These are phyloP conservation scores for Parsonsia alboflavescens DNA, from an alignment of 257 asterid genomes.

Conservation along the genomic window DNA sequence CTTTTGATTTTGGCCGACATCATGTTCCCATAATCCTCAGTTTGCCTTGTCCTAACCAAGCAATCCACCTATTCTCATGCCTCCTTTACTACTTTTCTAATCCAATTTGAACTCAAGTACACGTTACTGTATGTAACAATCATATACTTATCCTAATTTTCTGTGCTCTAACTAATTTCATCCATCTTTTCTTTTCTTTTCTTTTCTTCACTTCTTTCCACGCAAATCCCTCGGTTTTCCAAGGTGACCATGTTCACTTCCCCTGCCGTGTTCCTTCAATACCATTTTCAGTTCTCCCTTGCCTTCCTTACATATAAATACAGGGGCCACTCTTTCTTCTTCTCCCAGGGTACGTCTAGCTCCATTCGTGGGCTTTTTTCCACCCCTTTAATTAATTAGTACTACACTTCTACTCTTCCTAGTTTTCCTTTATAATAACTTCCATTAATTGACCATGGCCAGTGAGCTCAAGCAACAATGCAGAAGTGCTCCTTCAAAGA, in stretches of 20 bases:
- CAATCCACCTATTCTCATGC: constrained; percentile 32
- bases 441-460: constrained; percentile 29
- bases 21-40: constrained; percentile 34
- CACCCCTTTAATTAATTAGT: constrained; percentile 17
- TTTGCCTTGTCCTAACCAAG: constrained; percentile 47
- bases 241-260: constrained; percentile 52
- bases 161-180: too few relatives aligned
- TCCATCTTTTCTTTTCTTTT: too few relatives aligned
- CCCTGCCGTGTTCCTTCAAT: constrained; percentile 6
- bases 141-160: constrained; percentile 24
- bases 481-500: constrained; percentile 32
- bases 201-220: constrained; percentile 42
- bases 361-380: constrained; percentile 58
- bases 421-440: not conserved
- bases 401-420: not conserved
- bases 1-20: constrained; percentile 23
- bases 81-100: constrained; percentile 32
- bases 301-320: constrained; percentile 32
- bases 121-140: constrained; percentile 20
- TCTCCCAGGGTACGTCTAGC: constrained; percentile 63
- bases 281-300: not conserved
- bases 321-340: constrained; percentile 14
- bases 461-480: constrained; percentile 22
- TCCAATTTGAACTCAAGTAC: constrained; percentile 17
- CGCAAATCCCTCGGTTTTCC: constrained; percentile 48